Evolutionary conservation across 176 grass and related monocot species (phyloP), one percentile per base, ranked within the genome.

Genomic region (Cymbopogon citratus): DNA sequence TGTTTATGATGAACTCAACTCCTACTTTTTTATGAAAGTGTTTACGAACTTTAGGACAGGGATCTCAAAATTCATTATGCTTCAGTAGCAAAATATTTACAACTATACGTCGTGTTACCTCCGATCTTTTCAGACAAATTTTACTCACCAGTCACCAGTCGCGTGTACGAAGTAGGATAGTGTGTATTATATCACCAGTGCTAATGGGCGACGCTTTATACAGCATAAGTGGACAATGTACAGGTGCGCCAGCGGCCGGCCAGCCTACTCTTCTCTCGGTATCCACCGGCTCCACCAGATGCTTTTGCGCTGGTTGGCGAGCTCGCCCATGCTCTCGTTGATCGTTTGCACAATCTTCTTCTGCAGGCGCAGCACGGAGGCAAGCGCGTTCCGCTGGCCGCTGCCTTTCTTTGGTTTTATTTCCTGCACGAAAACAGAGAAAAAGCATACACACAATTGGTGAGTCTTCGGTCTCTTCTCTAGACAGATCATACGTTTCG

Each of bases 231-330:
- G 65, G 16, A 7, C 44, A 18, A 73, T 73, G 78, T 48, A 77
- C 83, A 75, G 14, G 27, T 23, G 26, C 33, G 68, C 41, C n/a
- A 16, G 26, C 33, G 68, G 38, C 8, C 38, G 1, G 56, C 9
- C 8, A 9, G 36, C 76, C 59, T 86, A 95, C 57, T 99, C 88
- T 80, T 98, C 96, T 73, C 60, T 89, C 1, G 96, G 96, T 79
- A 99, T 99, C 96, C 96, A 99, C 52, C 91, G 82, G 89, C 96
- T 95, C 96, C 96, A 99, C 92, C 96, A 99, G 33, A 99, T 66
- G 87, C 91, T 99, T 86, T 99, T 99, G 29, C 91, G 73, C 85
- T 89, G 76, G 73, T 57, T 80, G 68, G 62, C 66, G 27, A 99
- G 80, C 48, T 95, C 87, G 62, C 88, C 87, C 91, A 99, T 91